A percentile compares a stretch with the other conserved stretches of the same genome.
These are phyloP conservation scores for Crassisporium funariophilum DNA, from an alignment of 768 basidiomycete species.

Conservation along the genomic window DNA sequence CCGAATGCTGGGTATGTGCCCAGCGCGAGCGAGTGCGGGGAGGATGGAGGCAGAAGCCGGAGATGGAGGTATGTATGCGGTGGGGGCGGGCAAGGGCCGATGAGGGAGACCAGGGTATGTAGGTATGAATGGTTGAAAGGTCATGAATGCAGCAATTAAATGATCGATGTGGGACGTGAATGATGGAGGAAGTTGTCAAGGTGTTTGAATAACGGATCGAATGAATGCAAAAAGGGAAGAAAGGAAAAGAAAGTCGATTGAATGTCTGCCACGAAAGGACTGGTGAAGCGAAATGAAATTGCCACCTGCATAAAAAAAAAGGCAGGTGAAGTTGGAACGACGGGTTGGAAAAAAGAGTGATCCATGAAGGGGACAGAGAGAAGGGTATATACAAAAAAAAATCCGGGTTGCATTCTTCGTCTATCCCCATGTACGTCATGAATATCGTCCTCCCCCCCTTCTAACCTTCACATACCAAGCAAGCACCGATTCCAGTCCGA, in stretches of 20 bases:
- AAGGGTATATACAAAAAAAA: conserved; percentile 10
- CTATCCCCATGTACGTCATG: too few species aligned
- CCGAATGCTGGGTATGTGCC: too few species aligned
- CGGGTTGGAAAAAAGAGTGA: background rate
- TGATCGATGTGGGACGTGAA: background rate
- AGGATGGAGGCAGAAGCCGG: too few species aligned
- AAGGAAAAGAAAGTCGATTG: background rate
- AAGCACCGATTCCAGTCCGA: conserved; percentile 10
- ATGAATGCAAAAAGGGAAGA: background rate
- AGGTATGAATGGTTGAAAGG: too few species aligned
- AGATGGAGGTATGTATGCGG: too few species aligned
- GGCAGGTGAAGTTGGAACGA: background rate
- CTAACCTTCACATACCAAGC: conserved; percentile 5
- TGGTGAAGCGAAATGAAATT: background rate
- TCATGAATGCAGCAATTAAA: too few species aligned
- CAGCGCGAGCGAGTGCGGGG: too few species aligned
- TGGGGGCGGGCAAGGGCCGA: too few species aligned
- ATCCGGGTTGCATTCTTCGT: conserved; percentile 6
- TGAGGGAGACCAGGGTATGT: background rate
- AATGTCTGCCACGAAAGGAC: conserved; percentile 5
- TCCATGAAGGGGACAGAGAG: background rate
- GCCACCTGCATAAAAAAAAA: background rate
- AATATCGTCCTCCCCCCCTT: conserved; percentile 2
- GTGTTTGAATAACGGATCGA: background rate
- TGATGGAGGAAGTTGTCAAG: background rate